Evolutionary conservation across 768 basidiomycete genomes (phyloP).

Genomic region (Trametes elegans): DNA sequence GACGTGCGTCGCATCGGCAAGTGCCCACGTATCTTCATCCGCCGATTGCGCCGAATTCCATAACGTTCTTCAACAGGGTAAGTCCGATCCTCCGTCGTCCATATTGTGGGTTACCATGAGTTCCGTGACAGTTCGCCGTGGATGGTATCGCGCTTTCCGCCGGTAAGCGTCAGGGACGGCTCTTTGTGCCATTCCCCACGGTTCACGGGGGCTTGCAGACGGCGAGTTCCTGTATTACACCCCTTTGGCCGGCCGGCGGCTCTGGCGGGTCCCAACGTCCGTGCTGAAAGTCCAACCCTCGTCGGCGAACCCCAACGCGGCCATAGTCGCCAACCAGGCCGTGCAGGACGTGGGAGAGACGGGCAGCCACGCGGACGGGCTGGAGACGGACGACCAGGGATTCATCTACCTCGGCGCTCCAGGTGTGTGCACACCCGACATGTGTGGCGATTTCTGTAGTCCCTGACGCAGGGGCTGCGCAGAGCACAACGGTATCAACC

Average conservation of each 20-base stretch:
- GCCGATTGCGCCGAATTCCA: neutral
- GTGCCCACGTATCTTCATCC: constrained; percentile 14
- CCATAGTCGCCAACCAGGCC: constrained; percentile 3
- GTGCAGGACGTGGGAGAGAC: constrained; percentile 10
- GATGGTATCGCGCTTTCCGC: constrained; percentile 19
- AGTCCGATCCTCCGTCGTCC: neutral
- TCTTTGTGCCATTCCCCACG: neutral
- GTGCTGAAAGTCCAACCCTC: constrained; percentile 16
- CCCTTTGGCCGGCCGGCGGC: constrained; percentile 6
- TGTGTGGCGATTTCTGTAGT: neutral
- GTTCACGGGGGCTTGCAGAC: constrained; percentile 2
- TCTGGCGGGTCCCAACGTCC: constrained; percentile 13
- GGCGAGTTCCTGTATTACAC: constrained; percentile 15
- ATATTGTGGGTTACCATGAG: neutral
- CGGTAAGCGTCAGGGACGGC: neutral
- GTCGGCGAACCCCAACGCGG: constrained; percentile 10
- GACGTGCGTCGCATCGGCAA: neutral
- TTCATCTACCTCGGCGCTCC: constrained; percentile 15
- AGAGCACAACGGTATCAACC: constrained; percentile 18
- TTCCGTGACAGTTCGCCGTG: constrained; percentile 8
- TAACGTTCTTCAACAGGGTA: constrained; percentile 13
- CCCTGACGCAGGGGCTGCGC: neutral
- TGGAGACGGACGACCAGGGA: constrained; percentile 14
- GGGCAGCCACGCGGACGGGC: constrained; percentile 16
- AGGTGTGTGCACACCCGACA: constrained; percentile 2